Evolutionary conservation across 306 rosid species (phyloP), one percentile per base, ranked within the genome.

Genomic region (Glycyrrhiza uralensis): DNA sequence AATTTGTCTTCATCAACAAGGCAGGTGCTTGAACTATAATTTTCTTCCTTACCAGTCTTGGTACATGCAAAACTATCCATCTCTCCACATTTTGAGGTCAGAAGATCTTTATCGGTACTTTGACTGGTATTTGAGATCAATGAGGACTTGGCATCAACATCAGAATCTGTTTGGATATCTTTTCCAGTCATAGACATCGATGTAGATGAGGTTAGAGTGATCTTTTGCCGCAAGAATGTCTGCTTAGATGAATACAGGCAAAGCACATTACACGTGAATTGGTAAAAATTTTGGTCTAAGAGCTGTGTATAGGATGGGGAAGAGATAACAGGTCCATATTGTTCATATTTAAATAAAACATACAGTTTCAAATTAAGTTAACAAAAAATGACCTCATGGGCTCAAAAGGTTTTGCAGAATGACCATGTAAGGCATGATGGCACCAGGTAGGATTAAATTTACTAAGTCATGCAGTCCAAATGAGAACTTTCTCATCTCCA

Each of bases 161-260:
- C 72, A 67, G 72, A 51, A 75, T 67, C 81, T 18, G 51, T 55
- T 72, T 45, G 82, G 68, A 80, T 49, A 78, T 79, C 83, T 50
- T 72, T 87, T 15, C 29, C 74, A 22, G 62, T 66, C 30, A 32
- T 44, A 33, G 77, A 60, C 60, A 71, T 72, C 26, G 84, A 67
- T 18, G 71, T 50, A 44, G 88, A 78, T 4, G 92, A 79, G 18
- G 80, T 79, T 72, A 86, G 77, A 85, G 83, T 87, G 76, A 85
- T 83, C 86, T 89, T 92, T 83, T 92, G 97, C 70, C 96, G 87
- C 83, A 89, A 67, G 72, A 92, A 92, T 29, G 96, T 92, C 97
- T 92, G 10, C 69, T 46, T 4, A 71, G 41, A 76, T 42, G 56
- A 60, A 59, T 75, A 56, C 78, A 74, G 66, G 60, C 58, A 60